These are phyloP conservation scores for Penicillium atrosanguineum DNA, from an alignment of 495 filamentous ascomycete species.

Conservation along the genomic window DNA sequence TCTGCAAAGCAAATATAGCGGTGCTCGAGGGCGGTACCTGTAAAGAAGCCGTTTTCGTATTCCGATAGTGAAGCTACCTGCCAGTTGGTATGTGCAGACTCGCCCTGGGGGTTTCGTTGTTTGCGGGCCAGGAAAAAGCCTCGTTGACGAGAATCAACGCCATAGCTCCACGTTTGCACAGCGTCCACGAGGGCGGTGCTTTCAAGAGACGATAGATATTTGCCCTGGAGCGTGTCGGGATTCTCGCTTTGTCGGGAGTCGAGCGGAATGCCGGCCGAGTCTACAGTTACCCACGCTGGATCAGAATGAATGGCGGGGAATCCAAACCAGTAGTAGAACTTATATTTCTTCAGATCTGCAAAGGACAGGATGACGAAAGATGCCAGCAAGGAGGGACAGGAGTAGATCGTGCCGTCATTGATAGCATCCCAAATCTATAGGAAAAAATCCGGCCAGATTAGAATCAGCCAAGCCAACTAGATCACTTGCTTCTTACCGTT, in stretches of 20 bases:
- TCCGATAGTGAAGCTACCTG: slow-evolving; percentile 67
- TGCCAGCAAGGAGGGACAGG: slow-evolving; percentile 83
- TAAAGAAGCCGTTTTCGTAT: slow-evolving; percentile 88
- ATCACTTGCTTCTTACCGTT: slow-evolving; percentile 53
- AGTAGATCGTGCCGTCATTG: slow-evolving; percentile 91
- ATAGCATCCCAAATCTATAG: slow-evolving; percentile 93
- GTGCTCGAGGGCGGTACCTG: slow-evolving; percentile 62
- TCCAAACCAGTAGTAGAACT: slow-evolving; percentile 90
- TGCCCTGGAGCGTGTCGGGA: slow-evolving; percentile 26
- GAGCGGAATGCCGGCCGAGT: slow-evolving; percentile 6
- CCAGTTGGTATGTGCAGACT: slow-evolving; percentile 48
- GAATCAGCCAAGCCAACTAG: not conserved
- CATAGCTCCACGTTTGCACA: slow-evolving; percentile 83
- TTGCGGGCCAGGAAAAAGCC: slow-evolving; percentile 93
- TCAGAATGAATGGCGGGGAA: slow-evolving; percentile 91
- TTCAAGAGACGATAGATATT: slow-evolving; percentile 59
- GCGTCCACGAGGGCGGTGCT: slow-evolving; percentile 70
- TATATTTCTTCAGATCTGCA: slow-evolving; percentile 94
- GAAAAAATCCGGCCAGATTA: not conserved
- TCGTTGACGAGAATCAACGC: slow-evolving; percentile 73
- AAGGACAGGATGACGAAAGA: slow-evolving; percentile 90
- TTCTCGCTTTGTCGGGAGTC: slow-evolving; percentile 9
- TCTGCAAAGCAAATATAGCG: slow-evolving; percentile 85
- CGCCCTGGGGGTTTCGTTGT: slow-evolving; percentile 27
- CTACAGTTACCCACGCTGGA: slow-evolving; percentile 64